Evolutionary conservation across 2,329 filamentous ascomycete species (phyloP).

Genomic region (Aspergillaceae sp.): DNA sequence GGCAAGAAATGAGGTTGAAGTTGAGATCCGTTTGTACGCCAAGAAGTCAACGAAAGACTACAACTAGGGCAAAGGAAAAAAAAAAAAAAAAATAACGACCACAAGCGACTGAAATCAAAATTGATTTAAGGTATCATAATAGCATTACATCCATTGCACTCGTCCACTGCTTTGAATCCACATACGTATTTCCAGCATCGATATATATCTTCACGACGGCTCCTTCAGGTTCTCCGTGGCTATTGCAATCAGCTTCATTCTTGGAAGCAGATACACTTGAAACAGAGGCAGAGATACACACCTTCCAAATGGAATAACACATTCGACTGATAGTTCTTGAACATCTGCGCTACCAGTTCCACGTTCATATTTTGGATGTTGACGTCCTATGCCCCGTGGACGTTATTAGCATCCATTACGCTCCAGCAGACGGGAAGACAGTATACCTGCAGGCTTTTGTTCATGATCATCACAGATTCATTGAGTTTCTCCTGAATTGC

Average conservation of each 20-base stretch:
- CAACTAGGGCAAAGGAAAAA: too few species aligned
- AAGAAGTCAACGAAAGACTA: too few species aligned
- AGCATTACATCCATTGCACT: too few species aligned
- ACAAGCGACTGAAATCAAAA: too few species aligned
- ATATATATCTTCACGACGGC: slow-evolving; percentile 46
- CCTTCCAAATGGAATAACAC: slow-evolving; percentile 96
- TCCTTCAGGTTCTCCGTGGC: slow-evolving; percentile 79
- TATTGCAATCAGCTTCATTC: slow-evolving; percentile 28
- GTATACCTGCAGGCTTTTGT: slow-evolving; percentile 74
- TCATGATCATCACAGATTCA: slow-evolving; percentile 84
- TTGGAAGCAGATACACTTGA: not conserved
- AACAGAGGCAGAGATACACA: slow-evolving; percentile 31
- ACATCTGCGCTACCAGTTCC: slow-evolving; percentile 96
- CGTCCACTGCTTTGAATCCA: not conserved
- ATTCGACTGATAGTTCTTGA: slow-evolving; percentile 99
- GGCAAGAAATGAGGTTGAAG: too few species aligned
- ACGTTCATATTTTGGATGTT: slow-evolving; percentile 99
- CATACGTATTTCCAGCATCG: not conserved
- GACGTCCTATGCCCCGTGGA: slow-evolving; percentile 60
- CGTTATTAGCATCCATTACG: too few species aligned
- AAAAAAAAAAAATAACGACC: too few species aligned
- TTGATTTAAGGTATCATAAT: too few species aligned
- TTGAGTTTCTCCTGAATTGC: slow-evolving; percentile 80
- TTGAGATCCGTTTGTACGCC: too few species aligned
- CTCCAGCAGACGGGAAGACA: not conserved